Evolutionary conservation across 2,329 filamentous ascomycete genomes (phyloP).

Genomic region (Trichoderma breve): DNA sequence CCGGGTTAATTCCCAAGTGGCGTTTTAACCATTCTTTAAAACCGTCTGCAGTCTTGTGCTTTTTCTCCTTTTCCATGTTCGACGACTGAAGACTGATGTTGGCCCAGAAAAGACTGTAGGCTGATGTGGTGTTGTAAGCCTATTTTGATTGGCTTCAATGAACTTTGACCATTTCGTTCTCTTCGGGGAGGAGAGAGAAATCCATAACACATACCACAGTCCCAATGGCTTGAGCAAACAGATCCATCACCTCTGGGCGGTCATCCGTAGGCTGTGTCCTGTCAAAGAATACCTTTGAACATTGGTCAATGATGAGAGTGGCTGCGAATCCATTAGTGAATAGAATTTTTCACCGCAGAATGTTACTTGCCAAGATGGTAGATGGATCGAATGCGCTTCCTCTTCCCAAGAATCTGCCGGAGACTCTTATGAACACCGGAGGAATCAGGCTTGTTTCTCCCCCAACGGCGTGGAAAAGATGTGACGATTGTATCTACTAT

Average conservation of each 20-base stretch:
- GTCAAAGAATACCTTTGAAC: background rate
- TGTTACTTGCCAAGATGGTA: background rate
- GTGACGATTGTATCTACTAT: background rate
- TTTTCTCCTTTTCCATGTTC: background rate
- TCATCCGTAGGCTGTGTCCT: background rate
- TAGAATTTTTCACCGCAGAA: background rate
- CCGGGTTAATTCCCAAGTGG: background rate
- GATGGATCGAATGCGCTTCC: background rate
- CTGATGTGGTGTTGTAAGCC: background rate
- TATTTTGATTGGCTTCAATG: background rate
- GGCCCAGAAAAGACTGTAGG: background rate
- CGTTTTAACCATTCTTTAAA: background rate
- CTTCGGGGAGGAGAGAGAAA: too few species aligned
- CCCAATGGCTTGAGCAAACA: background rate
- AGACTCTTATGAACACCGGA: background rate
- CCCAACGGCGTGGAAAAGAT: background rate
- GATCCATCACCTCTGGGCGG: background rate
- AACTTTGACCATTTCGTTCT: too few species aligned
- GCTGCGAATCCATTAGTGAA: background rate
- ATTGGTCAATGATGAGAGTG: background rate
- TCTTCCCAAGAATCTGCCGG: background rate
- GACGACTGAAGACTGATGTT: background rate
- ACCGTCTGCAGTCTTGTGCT: background rate
- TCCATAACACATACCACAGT: background rate
- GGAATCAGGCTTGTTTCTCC: background rate